A percentile compares a stretch with the other conserved stretches of the same genome.
Conservation (phyloP, 345 rosid genomes). For the Barbarea vulgaris region DNA sequence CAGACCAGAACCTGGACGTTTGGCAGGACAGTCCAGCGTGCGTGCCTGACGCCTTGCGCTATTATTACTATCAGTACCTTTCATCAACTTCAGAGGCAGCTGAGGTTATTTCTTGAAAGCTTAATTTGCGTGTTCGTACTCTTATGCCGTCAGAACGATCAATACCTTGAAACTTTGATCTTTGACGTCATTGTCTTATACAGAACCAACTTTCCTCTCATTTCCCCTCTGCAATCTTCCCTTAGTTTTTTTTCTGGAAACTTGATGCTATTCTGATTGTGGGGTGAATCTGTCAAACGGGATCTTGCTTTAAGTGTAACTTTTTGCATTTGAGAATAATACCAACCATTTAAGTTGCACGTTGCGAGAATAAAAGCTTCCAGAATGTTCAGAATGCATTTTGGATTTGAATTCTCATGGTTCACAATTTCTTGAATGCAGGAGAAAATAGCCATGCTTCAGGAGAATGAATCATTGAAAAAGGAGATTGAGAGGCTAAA, state of each 20-base stretch:
- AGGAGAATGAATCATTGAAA: slow-evolving; percentile 62
- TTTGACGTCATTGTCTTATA: slow-evolving; percentile 16
- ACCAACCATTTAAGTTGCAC: slow-evolving; percentile 3
- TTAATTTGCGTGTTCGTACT: slow-evolving; percentile 1
- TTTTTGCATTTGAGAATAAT: slow-evolving; percentile 18
- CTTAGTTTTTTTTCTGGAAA: background rate
- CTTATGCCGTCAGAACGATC: slow-evolving; percentile 25
- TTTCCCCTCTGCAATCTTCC: slow-evolving; percentile 9
- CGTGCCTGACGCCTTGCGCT: slow-evolving; percentile 93
- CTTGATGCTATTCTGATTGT: slow-evolving; percentile 1
- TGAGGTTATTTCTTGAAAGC: slow-evolving; percentile 54
- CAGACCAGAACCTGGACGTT: slow-evolving; percentile 86
- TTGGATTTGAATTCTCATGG: slow-evolving; percentile 27
- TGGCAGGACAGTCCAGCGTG: slow-evolving; percentile 86
- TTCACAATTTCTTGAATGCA: slow-evolving; percentile 42
- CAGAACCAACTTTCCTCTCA: slow-evolving; percentile 14
- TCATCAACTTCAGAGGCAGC: slow-evolving; percentile 96
- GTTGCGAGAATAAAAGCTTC: background rate
- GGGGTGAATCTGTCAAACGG: slow-evolving; percentile 2
- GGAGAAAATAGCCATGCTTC: slow-evolving; percentile 95
- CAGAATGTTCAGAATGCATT: slow-evolving; percentile 3
- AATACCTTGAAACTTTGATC: slow-evolving; percentile 12
- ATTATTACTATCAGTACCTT: slow-evolving; percentile 94
- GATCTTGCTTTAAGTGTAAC: background rate
- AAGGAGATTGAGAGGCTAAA: slow-evolving; percentile 61